Base-by-base conservation (phyloP, 768 basidiomycete species). In the Hypholoma fasciculare region DNA sequence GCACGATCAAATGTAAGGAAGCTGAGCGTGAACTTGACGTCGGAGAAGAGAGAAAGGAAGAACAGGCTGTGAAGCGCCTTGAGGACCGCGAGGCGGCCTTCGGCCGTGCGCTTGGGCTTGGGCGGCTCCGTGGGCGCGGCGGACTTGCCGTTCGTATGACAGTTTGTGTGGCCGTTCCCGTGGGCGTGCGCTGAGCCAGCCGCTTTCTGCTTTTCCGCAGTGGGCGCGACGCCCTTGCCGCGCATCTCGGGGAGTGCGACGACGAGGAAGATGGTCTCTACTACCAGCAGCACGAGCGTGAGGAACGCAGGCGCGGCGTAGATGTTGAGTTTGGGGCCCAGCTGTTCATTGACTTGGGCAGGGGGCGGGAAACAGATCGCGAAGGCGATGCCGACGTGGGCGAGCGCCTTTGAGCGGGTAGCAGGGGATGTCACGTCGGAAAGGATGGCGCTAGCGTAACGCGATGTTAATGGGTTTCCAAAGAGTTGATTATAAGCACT, bases 311-410 rank as follows among this genome's bases (percentile, higher is more conserved):
- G 97, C 2, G 85, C 81, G 4, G 92, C 96, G 66, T 96, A 98
- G 11, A 96, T 81, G 66, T 98, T 98, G 54, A 96, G 76, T 61
- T 88, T 88, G 19, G 75, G 69, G 4, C 85, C 67, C 80, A 77
- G 4, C 79, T 75, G 53, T 72, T 77, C 63, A 87, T 69, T 12
- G 85, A 80, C 13, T 80, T 67, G 2, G 92, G 88, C 7, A 92
- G 72, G 1, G 94, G 92, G 27, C 82, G 83, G n/a, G 74, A 98
- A 98, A 70, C 94, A 96, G 49, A 98, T 87, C 14, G 94, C 92
- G 67, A 99, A 99, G 0, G 97, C 96, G 47, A 98, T 92, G 13
- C 97, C 96, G 46, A 99, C 89, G 58, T 96, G 84, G 0, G 97
- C 91, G 16, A 99, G 85, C 4, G 92, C 88, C 69, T 84, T 89